Percentiles rank a stretch among this genome's conserved stretches.
These are phyloP conservation scores for Trichocomaceae sp. DNA, from an alignment of 2,329 filamentous ascomycete genomes.

Conservation along the genomic window DNA sequence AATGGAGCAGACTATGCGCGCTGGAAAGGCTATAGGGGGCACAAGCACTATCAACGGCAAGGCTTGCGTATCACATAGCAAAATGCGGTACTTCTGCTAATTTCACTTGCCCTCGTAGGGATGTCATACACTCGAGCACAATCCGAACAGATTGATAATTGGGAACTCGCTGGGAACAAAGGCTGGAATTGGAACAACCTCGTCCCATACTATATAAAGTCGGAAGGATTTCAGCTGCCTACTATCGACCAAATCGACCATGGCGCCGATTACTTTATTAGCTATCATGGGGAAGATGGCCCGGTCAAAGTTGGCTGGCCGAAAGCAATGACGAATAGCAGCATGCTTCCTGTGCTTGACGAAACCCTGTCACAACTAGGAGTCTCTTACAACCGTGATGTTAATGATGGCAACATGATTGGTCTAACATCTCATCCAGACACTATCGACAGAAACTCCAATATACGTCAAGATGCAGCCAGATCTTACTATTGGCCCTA, in stretches of 20 bases:
- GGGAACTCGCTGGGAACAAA: slow-evolving; percentile 26
- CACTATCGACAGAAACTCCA: slow-evolving; percentile 34
- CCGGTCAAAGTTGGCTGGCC: slow-evolving; percentile 25
- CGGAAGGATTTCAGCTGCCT: slow-evolving; percentile 21
- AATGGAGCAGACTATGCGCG: slow-evolving; percentile 24
- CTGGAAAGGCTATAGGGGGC: slow-evolving; percentile 40
- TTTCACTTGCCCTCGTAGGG: slow-evolving; percentile 19
- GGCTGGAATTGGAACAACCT: slow-evolving; percentile 28
- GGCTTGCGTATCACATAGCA: not conserved
- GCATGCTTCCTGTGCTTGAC: slow-evolving; percentile 27
- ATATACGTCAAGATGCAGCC: slow-evolving; percentile 42
- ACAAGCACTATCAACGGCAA: slow-evolving; percentile 39
- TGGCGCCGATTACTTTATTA: slow-evolving; percentile 20
- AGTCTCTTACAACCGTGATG: slow-evolving; percentile 35
- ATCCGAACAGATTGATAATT: slow-evolving; percentile 31
- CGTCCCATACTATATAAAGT: slow-evolving; percentile 26
- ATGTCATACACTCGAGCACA: slow-evolving; percentile 34
- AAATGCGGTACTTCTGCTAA: not conserved
- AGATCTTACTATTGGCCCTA: slow-evolving; percentile 44
- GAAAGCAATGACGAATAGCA: slow-evolving; percentile 17
- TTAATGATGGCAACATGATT: slow-evolving; percentile 40
- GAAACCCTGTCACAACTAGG: slow-evolving; percentile 30
- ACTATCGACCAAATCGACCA: slow-evolving; percentile 16
- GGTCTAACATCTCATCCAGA: slow-evolving; percentile 40
- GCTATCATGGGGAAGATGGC: slow-evolving; percentile 23